phyloP scores from a whole-genome alignment of 805 yeast species.

The Nakazawaea siamensis region DNA sequence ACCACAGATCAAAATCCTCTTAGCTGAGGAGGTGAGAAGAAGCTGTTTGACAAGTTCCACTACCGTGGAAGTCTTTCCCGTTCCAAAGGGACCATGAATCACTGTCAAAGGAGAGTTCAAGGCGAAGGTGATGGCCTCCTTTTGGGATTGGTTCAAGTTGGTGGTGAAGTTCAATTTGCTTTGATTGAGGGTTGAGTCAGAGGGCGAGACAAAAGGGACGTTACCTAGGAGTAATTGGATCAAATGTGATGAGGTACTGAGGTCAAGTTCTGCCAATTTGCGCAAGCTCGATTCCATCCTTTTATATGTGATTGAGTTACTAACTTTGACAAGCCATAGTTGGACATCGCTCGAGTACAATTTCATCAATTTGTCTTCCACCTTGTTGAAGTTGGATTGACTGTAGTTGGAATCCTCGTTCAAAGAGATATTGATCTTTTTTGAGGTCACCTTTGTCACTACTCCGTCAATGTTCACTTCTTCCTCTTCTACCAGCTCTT shows the following conservation, averaged over 20 bases:
- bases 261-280: constrained; percentile 42
- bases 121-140: constrained; percentile 61
- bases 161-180: constrained; percentile 28
- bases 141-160: constrained; percentile 61
- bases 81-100: constrained; percentile 79
- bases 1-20: constrained; percentile 77
- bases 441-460: constrained; percentile 43
- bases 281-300: constrained; percentile 74
- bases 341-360: constrained; percentile 36
- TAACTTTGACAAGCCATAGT: constrained; percentile 60
- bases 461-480: constrained; percentile 48
- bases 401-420: constrained; percentile 33
- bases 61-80: constrained; percentile 79
- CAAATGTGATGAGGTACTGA: constrained; percentile 26
- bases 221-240: constrained; percentile 42
- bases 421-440: constrained; percentile 47
- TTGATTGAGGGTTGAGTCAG: constrained; percentile 7
- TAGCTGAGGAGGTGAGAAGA: constrained; percentile 21
- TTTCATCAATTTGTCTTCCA: constrained; percentile 40
- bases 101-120: constrained; percentile 46
- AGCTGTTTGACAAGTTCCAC: constrained; percentile 77
- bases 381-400: constrained; percentile 18
- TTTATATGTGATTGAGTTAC: constrained; percentile 65
- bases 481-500: constrained; percentile 16
- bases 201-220: constrained; percentile 23